Evolutionary conservation across 139 green algal species (phyloP), one percentile per base, ranked within the genome.

Genomic region (Tetradesmus obliquus): DNA sequence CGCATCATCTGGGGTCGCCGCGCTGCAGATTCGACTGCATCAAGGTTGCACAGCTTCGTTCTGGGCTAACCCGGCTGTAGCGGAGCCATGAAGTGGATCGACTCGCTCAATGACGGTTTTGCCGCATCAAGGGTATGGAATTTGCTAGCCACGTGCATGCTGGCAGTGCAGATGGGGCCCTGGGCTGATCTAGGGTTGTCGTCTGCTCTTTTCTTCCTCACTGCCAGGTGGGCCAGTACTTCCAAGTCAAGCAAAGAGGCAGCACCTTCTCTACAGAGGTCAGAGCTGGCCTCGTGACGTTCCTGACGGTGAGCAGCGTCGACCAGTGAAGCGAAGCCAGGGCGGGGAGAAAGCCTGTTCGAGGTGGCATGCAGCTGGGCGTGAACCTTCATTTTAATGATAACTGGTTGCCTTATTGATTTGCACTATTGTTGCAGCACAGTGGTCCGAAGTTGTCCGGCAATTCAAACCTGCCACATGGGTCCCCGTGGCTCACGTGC

Each of bases 251-350:
- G 74, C 91, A 95, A 72, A 83, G 96, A 45, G 93, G 91, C 32
- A 93, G 95, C 5, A 94, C 80, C 17, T 92, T 98, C 74, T 96
- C 85, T 3, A 96, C 93, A 0, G 97, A 98, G 93, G 45, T 97
- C 12, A 87, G 95, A 2, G 96, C 96, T 3, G 97, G 97, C 19
- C 91, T 93, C 15, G 95, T 98, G 32, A 97, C 96, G 19, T 98
- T 98, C 87, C 94, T 98, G 6, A 98, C 97, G 71, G 93, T 95
- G 62, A 5, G 58, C 1, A 1, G 71, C 84, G 79, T 12, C 58
- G 82, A 45, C 32, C 32, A 45, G 32, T 45, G 32, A 45, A 45
- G 32, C 32, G 32, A 45, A 45, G 32, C 32, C 32, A 45, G 32
- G 32, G 32, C 32, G 32, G 32, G 32, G 32, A 45, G 32, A 45